These are phyloP conservation scores for Daldinia eschscholtzii DNA, from an alignment of 2,329 filamentous ascomycete genomes.

Conservation along the genomic window DNA sequence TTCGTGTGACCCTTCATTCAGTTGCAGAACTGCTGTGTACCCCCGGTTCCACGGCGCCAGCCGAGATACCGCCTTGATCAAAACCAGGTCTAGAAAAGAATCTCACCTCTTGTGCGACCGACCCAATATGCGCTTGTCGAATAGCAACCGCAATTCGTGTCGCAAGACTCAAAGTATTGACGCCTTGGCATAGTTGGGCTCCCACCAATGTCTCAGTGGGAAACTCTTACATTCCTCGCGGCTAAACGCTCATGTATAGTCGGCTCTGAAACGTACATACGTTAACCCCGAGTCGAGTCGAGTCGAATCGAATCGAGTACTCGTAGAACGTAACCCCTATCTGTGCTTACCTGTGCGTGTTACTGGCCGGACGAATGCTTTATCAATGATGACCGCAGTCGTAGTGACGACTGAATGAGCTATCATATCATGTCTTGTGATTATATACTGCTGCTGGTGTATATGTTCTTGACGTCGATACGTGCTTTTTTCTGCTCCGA, in stretches of 20 bases:
- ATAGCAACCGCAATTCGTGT: neutral
- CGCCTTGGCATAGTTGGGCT: neutral
- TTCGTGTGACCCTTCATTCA: neutral
- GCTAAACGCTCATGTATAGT: neutral
- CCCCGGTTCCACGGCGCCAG: neutral
- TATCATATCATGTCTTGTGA: conserved; percentile 7
- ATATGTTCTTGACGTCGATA: neutral
- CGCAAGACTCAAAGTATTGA: neutral
- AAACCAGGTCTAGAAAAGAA: no score
- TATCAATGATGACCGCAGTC: conserved; percentile 10
- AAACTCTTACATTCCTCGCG: neutral
- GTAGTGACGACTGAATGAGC: neutral
- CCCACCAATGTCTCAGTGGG: conserved; percentile 6
- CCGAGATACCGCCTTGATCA: conserved; percentile 10
- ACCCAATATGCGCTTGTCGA: neutral
- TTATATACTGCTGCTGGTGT: neutral
- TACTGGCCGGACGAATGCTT: neutral
- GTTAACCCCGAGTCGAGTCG: neutral
- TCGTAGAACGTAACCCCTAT: neutral
- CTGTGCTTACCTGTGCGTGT: conserved; percentile 6
- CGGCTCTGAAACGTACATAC: neutral
- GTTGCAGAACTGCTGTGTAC: conserved; percentile 1
- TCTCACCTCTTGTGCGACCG: conserved; percentile 5
- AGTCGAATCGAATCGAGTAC: conserved; percentile 10
- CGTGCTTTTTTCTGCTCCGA: conserved; percentile 7